Evolutionary conservation across 352 stramenopile genomes (phyloP).

Genomic region (Phytophthora rubi): DNA sequence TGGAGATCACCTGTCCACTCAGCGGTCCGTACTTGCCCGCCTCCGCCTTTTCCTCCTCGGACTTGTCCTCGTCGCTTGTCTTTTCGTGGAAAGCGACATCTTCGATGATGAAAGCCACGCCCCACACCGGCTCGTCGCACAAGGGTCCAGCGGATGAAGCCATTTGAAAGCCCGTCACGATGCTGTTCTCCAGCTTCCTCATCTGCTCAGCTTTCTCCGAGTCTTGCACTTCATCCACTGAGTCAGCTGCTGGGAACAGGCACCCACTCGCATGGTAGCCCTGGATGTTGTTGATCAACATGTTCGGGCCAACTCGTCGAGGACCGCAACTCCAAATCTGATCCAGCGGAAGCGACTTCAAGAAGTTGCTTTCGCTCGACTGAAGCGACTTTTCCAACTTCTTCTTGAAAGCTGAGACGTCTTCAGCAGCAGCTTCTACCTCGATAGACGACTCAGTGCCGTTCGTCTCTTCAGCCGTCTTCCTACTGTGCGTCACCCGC

Average conservation of each 20-base stretch:
- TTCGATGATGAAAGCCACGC: constrained; percentile 90
- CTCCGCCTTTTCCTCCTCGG: constrained; percentile 30
- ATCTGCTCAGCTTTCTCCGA: constrained; percentile 42
- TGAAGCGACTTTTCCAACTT: constrained; percentile 57
- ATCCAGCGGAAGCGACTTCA: constrained; percentile 55
- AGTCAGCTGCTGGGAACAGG: constrained; percentile 23
- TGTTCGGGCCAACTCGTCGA: constrained; percentile 72
- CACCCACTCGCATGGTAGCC: constrained; percentile 35
- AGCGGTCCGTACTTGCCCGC: constrained; percentile 70
- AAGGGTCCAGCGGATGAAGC: constrained; percentile 83
- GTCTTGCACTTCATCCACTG: background rate
- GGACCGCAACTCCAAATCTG: constrained; percentile 81
- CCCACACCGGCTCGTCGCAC: constrained; percentile 91
- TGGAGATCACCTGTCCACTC: constrained; percentile 84
- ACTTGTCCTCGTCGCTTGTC: constrained; percentile 34
- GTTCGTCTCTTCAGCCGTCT: constrained; percentile 26
- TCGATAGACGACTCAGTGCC: constrained; percentile 13
- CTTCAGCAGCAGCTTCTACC: constrained; percentile 22
- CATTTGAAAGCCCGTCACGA: constrained; percentile 88
- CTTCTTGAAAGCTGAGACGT: constrained; percentile 38
- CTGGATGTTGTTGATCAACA: constrained; percentile 81
- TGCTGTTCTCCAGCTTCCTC: constrained; percentile 77
- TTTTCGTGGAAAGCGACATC: constrained; percentile 68
- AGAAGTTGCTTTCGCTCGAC: constrained; percentile 56
- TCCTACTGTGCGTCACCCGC: constrained; percentile 44